These are phyloP conservation scores for Quaeritorhiza haematococci DNA, from an alignment of 371 early-diverging fungal genomes.

Conservation along the genomic window DNA sequence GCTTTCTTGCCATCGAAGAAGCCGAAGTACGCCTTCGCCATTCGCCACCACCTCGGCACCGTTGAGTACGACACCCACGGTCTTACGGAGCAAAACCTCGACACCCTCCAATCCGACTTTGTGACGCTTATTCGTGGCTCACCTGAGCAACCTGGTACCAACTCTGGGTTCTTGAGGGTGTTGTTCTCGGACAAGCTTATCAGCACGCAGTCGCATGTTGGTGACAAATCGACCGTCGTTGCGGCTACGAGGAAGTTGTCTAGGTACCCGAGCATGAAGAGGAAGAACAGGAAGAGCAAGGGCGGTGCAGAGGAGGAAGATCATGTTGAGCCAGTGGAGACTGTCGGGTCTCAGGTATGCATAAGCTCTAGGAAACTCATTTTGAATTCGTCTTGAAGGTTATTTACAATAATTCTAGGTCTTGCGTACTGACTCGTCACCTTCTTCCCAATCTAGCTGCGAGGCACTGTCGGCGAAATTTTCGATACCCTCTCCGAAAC, in stretches of 20 bases:
- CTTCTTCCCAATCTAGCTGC: too few relatives aligned
- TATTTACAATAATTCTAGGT: too few relatives aligned
- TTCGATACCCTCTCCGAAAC: constrained; percentile 77
- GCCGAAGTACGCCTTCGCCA: constrained; percentile 51
- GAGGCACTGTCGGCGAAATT: constrained; percentile 73
- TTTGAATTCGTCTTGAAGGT: too few relatives aligned
- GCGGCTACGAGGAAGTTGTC: too few relatives aligned
- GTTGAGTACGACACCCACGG: constrained; percentile 69
- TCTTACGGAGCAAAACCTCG: constrained; percentile 70
- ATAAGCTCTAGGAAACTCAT: too few relatives aligned
- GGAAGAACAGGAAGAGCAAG: neutral
- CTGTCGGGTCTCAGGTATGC: too few relatives aligned
- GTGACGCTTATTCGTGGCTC: constrained; percentile 69
- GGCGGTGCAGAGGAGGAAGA: constrained; percentile 32
- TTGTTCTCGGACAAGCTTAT: constrained; percentile 54
- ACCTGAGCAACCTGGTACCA: constrained; percentile 45
- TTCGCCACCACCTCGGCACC: constrained; percentile 64
- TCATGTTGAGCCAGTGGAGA: constrained; percentile 39
- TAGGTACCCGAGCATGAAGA: constrained; percentile 1
- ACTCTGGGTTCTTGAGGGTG: constrained; percentile 73
- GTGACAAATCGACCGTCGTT: neutral
- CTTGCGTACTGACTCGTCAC: too few relatives aligned
- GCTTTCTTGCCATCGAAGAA: too few relatives aligned
- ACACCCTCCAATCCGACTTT: constrained; percentile 76
- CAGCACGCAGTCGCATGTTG: neutral